Percentiles rank a stretch among this genome's conserved stretches.
phyloP scores from a whole-genome alignment of 2,329 filamentous ascomycete species.

The Plenodomus tracheiphilus region DNA sequence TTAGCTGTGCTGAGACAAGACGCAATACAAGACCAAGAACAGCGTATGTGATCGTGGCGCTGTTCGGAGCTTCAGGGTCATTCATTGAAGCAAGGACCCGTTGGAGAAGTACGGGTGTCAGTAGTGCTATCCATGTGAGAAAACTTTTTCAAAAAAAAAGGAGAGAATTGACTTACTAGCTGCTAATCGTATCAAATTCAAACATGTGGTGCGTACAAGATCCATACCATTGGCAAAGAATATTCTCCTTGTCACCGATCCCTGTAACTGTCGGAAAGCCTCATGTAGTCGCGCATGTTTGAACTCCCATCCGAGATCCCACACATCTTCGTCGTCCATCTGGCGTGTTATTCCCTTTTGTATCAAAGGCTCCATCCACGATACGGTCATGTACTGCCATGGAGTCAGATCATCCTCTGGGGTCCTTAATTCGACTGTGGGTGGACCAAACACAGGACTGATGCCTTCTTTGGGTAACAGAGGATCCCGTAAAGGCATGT shows the following conservation, averaged over 20 bases:
- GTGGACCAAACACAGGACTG: conserved; percentile 58
- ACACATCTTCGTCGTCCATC: conserved; percentile 78
- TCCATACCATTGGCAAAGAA: conserved; percentile 79
- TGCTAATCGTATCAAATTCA: conserved; percentile 67
- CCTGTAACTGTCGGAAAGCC: conserved; percentile 71
- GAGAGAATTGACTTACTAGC: conserved; percentile 49
- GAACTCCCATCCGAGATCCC: conserved; percentile 77
- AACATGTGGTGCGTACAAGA: conserved; percentile 65
- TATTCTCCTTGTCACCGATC: conserved; percentile 71
- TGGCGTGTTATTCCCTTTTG: conserved; percentile 64
- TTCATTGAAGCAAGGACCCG: conserved; percentile 70
- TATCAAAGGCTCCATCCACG: conserved; percentile 79
- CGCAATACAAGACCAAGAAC: conserved; percentile 63
- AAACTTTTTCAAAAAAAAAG: not conserved
- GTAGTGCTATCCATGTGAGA: conserved; percentile 31
- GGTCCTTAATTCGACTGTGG: conserved; percentile 65
- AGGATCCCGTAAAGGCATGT: conserved; percentile 72
- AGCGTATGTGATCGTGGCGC: conserved; percentile 68
- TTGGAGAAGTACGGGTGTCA: conserved; percentile 71
- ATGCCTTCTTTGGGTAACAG: conserved; percentile 59
- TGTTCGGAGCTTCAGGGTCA: conserved; percentile 52
- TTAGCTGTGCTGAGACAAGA: conserved; percentile 65
- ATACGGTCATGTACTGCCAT: conserved; percentile 84
- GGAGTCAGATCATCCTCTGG: conserved; percentile 79
- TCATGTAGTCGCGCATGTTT: conserved; percentile 77